phyloP scores from a whole-genome alignment of 768 basidiomycete genomes.

The Heimioporus sp. region DNA sequence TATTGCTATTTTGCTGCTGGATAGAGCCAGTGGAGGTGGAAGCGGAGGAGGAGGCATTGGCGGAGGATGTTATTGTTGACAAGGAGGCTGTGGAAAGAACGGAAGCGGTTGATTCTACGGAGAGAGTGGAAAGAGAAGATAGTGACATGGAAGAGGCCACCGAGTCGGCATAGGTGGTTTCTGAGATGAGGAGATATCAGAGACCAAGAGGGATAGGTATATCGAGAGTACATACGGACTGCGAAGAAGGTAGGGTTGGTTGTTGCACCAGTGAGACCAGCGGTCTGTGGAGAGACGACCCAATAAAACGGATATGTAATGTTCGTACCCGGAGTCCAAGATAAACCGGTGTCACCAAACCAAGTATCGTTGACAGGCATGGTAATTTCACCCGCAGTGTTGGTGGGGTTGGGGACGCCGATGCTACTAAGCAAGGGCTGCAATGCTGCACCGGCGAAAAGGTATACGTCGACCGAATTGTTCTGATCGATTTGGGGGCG shows the following conservation, averaged over 20 bases:
- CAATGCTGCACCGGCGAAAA: constrained; percentile 70
- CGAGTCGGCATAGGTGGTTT: constrained; percentile 74
- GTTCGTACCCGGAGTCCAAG: constrained; percentile 43
- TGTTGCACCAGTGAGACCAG: constrained; percentile 50
- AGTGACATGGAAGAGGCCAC: constrained; percentile 57
- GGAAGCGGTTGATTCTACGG: constrained; percentile 30
- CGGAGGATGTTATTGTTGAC: constrained; percentile 33
- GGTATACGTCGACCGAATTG: constrained; percentile 70
- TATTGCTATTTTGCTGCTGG: constrained; percentile 46
- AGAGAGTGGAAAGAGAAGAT: constrained; percentile 30
- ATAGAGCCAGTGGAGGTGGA: constrained; percentile 37
- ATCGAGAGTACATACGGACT: constrained; percentile 60
- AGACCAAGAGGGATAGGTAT: not conserved
- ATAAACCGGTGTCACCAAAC: constrained; percentile 57
- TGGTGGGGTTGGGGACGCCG: constrained; percentile 52
- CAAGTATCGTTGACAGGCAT: constrained; percentile 71
- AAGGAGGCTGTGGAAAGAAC: constrained; percentile 37
- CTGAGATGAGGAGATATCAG: constrained; percentile 33
- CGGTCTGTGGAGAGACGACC: constrained; percentile 57
- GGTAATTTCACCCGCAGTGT: constrained; percentile 50
- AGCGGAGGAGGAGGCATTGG: constrained; percentile 2
- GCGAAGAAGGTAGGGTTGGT: constrained; percentile 76
- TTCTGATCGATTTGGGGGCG: constrained; percentile 63
- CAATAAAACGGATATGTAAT: constrained; percentile 73
- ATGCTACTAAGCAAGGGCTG: constrained; percentile 41